phyloP scores from a whole-genome alignment of 2,329 filamentous ascomycete species.

The Ceratocystis papillata region DNA sequence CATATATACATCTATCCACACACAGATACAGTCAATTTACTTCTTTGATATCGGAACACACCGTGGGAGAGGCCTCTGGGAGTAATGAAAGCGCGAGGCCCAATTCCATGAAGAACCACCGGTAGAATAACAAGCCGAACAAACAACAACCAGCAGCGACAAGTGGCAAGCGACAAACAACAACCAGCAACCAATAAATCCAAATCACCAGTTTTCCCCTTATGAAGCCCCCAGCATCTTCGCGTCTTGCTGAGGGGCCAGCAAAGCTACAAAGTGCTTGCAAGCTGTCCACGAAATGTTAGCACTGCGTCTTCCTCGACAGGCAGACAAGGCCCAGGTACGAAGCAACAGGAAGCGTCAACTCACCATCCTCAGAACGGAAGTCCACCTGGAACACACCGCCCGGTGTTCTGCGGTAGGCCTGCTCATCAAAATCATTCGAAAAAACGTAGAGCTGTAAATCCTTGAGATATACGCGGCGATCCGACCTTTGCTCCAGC shows the following conservation, averaged over 20 bases:
- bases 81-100: neutral
- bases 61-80: neutral
- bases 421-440: slow-evolving; percentile 42
- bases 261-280: neutral
- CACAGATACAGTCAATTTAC: neutral
- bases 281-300: neutral
- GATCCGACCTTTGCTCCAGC: slow-evolving; percentile 40
- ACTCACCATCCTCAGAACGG: slow-evolving; percentile 34
- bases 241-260: neutral
- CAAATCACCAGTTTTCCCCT: too few species aligned
- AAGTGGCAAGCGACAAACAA: neutral
- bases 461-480: slow-evolving; percentile 43
- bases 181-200: neutral
- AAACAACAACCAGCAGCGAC: neutral
- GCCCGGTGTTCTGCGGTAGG: slow-evolving; percentile 39
- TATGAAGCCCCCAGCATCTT: too few species aligned
- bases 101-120: neutral
- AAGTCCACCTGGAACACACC: slow-evolving; percentile 45
- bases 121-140: neutral
- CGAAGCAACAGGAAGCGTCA: neutral
- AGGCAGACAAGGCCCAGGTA: neutral
- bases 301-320: neutral
- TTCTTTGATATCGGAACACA: neutral
- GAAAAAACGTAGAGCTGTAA: slow-evolving; percentile 51
- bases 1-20: neutral